Conservation (phyloP, 331 rosid genomes). For the Malus hybrid region DNA sequence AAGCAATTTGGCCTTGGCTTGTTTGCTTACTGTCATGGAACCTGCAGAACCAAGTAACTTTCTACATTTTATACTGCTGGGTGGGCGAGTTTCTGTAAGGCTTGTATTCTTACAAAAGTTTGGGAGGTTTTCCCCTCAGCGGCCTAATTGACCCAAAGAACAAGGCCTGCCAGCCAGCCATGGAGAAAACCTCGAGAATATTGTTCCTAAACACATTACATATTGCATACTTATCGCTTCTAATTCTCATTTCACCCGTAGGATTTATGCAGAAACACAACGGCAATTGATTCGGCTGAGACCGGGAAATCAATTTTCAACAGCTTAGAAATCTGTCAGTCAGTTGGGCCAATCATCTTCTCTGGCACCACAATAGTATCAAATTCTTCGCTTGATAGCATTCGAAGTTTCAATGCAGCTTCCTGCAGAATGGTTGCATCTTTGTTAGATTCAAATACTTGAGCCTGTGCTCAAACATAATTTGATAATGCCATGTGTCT, state of each 20-base stretch:
- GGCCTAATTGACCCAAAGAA: too few relatives aligned
- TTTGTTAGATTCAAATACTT: conserved; percentile 1
- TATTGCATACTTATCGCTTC: not conserved
- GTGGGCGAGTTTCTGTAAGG: too few relatives aligned
- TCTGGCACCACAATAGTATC: conserved; percentile 92
- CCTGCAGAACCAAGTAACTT: too few relatives aligned
- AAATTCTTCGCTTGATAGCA: conserved; percentile 70
- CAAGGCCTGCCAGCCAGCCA: too few relatives aligned
- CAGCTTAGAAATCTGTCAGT: conserved; percentile 6
- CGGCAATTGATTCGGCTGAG: not conserved
- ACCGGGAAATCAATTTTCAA: not conserved
- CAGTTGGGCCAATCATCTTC: conserved; percentile 90
- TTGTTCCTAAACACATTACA: too few relatives aligned
- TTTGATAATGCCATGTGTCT: not conserved
- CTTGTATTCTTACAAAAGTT: too few relatives aligned
- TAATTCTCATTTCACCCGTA: conserved; percentile 13
- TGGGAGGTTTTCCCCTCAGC: too few relatives aligned
- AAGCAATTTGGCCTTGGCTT: too few relatives aligned
- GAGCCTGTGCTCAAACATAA: not conserved
- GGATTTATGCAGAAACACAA: conserved; percentile 1
- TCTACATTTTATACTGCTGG: too few relatives aligned
- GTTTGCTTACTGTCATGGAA: too few relatives aligned
- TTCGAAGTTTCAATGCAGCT: conserved; percentile 89
- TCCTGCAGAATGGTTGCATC: conserved; percentile 44
- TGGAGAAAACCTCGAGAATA: too few relatives aligned